These are phyloP conservation scores for Phytophthora capsici DNA, from an alignment of 352 stramenopile species.

Conservation along the genomic window DNA sequence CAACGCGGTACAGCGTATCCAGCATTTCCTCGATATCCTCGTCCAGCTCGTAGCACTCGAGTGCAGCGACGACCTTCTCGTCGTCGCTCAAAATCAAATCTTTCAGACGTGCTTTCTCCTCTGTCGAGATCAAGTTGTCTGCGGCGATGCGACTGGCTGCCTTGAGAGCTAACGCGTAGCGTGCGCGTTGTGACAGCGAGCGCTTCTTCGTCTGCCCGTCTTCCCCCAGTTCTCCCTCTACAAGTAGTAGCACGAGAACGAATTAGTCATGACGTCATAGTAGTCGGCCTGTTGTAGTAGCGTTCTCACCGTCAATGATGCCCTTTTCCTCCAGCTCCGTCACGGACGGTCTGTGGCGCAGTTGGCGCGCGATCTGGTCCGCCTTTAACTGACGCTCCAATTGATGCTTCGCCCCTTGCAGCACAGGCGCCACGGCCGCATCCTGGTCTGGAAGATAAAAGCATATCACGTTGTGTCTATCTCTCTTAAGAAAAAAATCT, in stretches of 20 bases:
- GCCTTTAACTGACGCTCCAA: conserved; percentile 76
- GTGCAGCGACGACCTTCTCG: conserved; percentile 73
- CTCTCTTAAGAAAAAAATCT: neutral
- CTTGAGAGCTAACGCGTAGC: conserved; percentile 85
- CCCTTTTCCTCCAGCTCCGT: conserved; percentile 78
- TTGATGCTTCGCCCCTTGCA: conserved; percentile 78
- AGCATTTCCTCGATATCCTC: conserved; percentile 88
- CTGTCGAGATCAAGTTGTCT: conserved; percentile 79
- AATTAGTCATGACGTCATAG: conserved; percentile 19
- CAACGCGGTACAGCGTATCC: conserved; percentile 81
- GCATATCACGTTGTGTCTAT: neutral
- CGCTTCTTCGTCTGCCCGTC: conserved; percentile 51
- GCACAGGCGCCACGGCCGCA: conserved; percentile 54
- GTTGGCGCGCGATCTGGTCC: conserved; percentile 68
- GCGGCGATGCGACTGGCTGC: conserved; percentile 76
- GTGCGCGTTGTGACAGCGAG: conserved; percentile 62
- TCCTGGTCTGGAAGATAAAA: conserved; percentile 42
- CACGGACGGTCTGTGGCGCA: conserved; percentile 75
- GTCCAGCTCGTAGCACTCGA: conserved; percentile 86
- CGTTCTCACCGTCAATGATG: conserved; percentile 67
- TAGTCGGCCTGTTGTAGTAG: conserved; percentile 14
- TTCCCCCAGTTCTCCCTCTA: conserved; percentile 73
- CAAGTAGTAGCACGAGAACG: conserved; percentile 32
- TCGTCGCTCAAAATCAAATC: conserved; percentile 86
- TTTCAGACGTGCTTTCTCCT: conserved; percentile 83